Evolutionary conservation across 768 basidiomycete genomes (phyloP).

Genomic region (Macrolepiota dolichaula): DNA sequence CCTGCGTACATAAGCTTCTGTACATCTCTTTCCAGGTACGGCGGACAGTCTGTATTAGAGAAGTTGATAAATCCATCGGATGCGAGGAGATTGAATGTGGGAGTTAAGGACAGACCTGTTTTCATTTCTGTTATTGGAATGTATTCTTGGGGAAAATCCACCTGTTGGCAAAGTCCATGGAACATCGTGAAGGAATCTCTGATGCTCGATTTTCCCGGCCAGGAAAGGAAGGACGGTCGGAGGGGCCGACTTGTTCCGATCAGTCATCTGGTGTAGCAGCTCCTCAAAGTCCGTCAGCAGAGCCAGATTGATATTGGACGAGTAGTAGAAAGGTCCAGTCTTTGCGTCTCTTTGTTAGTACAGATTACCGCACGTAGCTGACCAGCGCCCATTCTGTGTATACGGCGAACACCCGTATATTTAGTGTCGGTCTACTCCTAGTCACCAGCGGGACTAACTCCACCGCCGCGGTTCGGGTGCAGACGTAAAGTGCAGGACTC

Average conservation of each 20-base stretch:
- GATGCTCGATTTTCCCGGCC: conserved; percentile 9
- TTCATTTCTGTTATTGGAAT: conserved; percentile 7
- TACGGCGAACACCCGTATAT: conserved; percentile 1
- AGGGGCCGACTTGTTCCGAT: conserved; percentile 36
- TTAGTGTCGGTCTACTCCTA: conserved; percentile 1
- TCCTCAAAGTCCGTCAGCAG: conserved; percentile 9
- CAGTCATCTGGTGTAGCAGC: conserved; percentile 14
- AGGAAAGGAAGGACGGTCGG: conserved; percentile 16
- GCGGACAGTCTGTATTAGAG: conserved; percentile 25
- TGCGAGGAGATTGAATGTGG: conserved; percentile 10
- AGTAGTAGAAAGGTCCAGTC: background rate
- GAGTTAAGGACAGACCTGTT: background rate
- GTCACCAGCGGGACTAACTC: conserved; percentile 18
- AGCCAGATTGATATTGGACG: background rate
- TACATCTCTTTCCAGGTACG: conserved; percentile 37
- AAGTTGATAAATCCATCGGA: conserved; percentile 13
- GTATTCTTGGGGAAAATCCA: conserved; percentile 6
- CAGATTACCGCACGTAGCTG: background rate
- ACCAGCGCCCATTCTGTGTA: background rate
- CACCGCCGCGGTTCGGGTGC: conserved; percentile 36
- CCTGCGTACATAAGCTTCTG: conserved; percentile 24
- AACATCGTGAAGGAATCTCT: conserved; percentile 4
- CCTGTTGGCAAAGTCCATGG: conserved; percentile 8
- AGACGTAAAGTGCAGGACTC: conserved; percentile 21
- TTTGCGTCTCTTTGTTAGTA: background rate